Evolutionary conservation across 1,284 basidiomycete genomes (phyloP).

Genomic region (Kwoniella shivajii): DNA sequence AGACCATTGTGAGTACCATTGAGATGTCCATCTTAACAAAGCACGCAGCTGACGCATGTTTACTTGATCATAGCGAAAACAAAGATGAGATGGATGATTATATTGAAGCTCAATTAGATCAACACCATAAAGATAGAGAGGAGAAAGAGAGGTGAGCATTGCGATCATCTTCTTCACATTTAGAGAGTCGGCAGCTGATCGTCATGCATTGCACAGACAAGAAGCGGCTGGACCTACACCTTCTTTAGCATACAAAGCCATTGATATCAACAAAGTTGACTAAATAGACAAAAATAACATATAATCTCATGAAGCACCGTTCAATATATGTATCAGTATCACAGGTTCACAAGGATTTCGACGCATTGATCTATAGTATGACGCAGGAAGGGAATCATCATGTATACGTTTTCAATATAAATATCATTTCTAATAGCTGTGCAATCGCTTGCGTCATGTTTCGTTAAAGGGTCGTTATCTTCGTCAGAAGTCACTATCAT

Average conservation of each 20-base stretch:
- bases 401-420: not conserved
- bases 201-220: no score
- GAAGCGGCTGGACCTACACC: slow-evolving; percentile 9
- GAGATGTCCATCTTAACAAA: slow-evolving; percentile 39
- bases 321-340: not conserved
- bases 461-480: not conserved
- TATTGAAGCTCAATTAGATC: slow-evolving; percentile 63
- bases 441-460: not conserved
- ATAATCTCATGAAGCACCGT: not conserved
- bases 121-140: slow-evolving; percentile 28
- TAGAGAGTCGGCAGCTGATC: not conserved
- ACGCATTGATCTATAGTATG: no score
- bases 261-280: slow-evolving; percentile 14
- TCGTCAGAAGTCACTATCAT: no score
- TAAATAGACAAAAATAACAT: not conserved
- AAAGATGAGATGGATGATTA: slow-evolving; percentile 93
- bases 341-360: not conserved
- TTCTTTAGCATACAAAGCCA: slow-evolving; percentile 15
- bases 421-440: not conserved
- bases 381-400: no score
- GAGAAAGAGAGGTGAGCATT: slow-evolving; percentile 10
- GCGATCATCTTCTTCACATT: not conserved
- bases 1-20: slow-evolving; percentile 41
- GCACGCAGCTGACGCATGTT: slow-evolving; percentile 2
- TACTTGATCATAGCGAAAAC: slow-evolving; percentile 65